Evolutionary conservation across 139 green algal species (phyloP).

Genomic region (Coelastrella sp.): DNA sequence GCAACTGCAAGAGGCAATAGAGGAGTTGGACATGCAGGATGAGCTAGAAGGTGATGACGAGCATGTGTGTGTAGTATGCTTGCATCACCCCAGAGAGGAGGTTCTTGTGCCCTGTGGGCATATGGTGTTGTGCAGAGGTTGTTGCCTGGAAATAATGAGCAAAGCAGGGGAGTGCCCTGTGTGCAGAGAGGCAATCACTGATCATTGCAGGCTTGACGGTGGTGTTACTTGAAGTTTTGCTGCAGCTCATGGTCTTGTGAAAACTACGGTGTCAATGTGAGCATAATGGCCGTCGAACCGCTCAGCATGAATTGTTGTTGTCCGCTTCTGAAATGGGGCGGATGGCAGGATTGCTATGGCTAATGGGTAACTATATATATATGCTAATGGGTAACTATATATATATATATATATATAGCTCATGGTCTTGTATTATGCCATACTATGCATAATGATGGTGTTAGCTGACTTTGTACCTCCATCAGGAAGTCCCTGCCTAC

Average conservation of each 20-base stretch:
- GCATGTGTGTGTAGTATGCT: conserved; percentile 62
- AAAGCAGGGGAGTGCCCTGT: conserved; percentile 35
- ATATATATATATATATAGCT: no score
- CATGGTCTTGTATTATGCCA: background rate
- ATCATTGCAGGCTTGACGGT: conserved; percentile 23
- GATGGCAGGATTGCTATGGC: no score
- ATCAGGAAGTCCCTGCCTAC: no score
- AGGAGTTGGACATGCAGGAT: conserved; percentile 31
- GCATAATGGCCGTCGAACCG: no score
- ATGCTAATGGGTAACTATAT: no score
- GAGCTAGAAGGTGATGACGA: conserved; percentile 35
- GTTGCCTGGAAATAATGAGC: conserved; percentile 19
- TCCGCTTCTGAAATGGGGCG: no score
- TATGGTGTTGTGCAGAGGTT: conserved; percentile 62
- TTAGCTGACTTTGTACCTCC: no score
- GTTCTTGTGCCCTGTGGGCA: conserved; percentile 67
- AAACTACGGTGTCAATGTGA: no score
- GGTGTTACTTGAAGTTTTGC: background rate
- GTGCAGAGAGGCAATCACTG: conserved; percentile 31
- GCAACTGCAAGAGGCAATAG: conserved; percentile 15
- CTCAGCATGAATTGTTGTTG: no score
- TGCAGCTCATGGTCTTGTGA: background rate
- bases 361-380: no score
- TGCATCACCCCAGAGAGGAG: conserved; percentile 37
- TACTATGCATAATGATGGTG: background rate